Percentiles rank a stretch among this genome's conserved stretches.
These are phyloP conservation scores for Penicillium occitanis DNA, from an alignment of 2,329 filamentous ascomycete species.

Conservation along the genomic window DNA sequence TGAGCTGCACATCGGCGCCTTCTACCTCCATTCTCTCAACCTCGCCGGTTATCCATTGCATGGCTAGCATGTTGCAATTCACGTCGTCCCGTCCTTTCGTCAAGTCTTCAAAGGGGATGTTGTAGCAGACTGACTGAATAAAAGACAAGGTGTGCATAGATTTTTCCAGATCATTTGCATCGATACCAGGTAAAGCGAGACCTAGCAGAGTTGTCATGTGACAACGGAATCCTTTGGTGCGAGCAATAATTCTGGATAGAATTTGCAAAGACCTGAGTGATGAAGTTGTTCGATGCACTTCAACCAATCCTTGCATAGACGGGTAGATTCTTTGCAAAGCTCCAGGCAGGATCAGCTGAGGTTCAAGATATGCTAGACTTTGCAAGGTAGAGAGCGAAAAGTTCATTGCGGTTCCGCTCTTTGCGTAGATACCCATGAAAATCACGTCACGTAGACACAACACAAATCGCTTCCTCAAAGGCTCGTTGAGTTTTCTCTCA, in stretches of 20 bases:
- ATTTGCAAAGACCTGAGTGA: conserved; percentile 90
- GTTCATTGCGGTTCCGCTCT: conserved; percentile 86
- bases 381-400: conserved; percentile 90
- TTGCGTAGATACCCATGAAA: conserved; percentile 97
- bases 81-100: conserved; percentile 66
- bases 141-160: conserved; percentile 92
- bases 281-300: conserved; percentile 93
- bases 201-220: conserved; percentile 94
- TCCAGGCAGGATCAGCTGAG: conserved; percentile 85
- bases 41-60: conserved; percentile 91
- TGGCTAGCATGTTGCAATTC: conserved; percentile 72
- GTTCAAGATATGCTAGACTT: conserved; percentile 85
- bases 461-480: conserved; percentile 87
- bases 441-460: conserved; percentile 85
- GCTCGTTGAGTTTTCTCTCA: conserved; percentile 74
- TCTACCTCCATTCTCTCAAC: conserved; percentile 91
- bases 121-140: conserved; percentile 93
- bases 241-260: conserved; percentile 85
- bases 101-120: conserved; percentile 86
- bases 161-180: conserved; percentile 96
- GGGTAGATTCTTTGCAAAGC: conserved; percentile 95
- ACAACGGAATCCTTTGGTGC: conserved; percentile 92
- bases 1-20: conserved; percentile 78
- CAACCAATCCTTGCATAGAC: conserved; percentile 91
- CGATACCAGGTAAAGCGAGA: conserved; percentile 88